These are phyloP conservation scores for Cyclostephanos invisitatus DNA, from an alignment of 108 stramenopile species.

Conservation along the genomic window DNA sequence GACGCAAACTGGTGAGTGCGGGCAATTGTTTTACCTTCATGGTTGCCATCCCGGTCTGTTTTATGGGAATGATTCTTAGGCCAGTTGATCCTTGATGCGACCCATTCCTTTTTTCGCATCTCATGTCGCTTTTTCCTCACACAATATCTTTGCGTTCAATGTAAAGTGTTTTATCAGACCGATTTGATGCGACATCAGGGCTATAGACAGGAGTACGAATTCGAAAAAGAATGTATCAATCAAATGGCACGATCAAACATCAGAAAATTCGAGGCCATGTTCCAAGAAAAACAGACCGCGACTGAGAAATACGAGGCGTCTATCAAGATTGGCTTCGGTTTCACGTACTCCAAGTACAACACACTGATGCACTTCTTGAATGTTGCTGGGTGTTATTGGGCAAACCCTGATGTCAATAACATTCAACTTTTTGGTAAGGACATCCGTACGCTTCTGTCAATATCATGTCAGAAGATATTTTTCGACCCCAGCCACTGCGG, in stretches of 20 bases:
- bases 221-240: slow-evolving; percentile 61
- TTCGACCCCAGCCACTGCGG: slow-evolving; percentile 47
- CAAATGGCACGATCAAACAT: slow-evolving; percentile 55
- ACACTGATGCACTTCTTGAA: slow-evolving; percentile 62
- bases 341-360: slow-evolving; percentile 59
- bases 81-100: background rate
- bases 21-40: background rate
- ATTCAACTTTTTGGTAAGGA: slow-evolving; percentile 59
- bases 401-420: slow-evolving; percentile 55
- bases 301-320: slow-evolving; percentile 38
- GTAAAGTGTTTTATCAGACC: slow-evolving; percentile 43
- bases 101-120: background rate
- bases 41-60: background rate
- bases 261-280: slow-evolving; percentile 37
- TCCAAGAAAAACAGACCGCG: slow-evolving; percentile 27
- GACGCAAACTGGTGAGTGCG: slow-evolving; percentile 41
- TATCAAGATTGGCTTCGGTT: slow-evolving; percentile 48
- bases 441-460: slow-evolving; percentile 42
- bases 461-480: slow-evolving; percentile 58
- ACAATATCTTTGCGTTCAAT: background rate
- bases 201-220: slow-evolving; percentile 53
- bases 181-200: slow-evolving; percentile 46
- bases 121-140: background rate
- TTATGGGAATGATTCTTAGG: background rate
- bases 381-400: slow-evolving; percentile 49